phyloP scores from a whole-genome alignment of 177 flowering plant genomes.

The Vitis hybrid region DNA sequence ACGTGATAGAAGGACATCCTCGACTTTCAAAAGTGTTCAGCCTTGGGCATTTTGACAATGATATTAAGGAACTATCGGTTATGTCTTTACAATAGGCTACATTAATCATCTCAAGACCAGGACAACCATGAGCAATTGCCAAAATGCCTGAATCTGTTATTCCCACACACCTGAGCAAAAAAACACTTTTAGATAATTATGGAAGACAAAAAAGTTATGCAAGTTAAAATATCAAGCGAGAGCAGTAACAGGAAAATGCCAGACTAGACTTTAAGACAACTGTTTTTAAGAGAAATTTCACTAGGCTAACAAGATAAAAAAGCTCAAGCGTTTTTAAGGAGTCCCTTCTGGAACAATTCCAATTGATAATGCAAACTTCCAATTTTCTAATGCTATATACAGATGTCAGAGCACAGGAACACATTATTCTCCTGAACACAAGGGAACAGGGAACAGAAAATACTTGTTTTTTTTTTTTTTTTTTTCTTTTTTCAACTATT shows the following conservation, averaged over 20 bases:
- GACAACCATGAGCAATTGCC: slow-evolving; percentile 67
- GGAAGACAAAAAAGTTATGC: background rate
- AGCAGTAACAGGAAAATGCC: background rate
- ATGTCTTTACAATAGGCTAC: slow-evolving; percentile 67
- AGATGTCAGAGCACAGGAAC: too few species aligned
- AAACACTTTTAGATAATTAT: slow-evolving; percentile 10
- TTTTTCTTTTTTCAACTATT: too few species aligned
- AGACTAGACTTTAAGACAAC: background rate
- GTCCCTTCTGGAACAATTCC: too few species aligned
- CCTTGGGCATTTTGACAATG: slow-evolving; percentile 62
- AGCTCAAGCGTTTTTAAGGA: too few species aligned
- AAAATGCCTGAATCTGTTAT: slow-evolving; percentile 67
- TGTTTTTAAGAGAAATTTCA: too few species aligned
- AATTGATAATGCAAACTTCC: too few species aligned
- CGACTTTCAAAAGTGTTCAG: slow-evolving; percentile 69
- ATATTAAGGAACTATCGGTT: slow-evolving; percentile 57
- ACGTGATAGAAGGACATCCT: slow-evolving; percentile 72
- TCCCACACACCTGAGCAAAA: slow-evolving; percentile 51
- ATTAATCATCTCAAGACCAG: slow-evolving; percentile 70
- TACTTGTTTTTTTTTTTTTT: too few species aligned
- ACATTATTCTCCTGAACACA: too few species aligned
- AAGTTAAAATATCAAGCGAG: too few species aligned
- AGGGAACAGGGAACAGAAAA: background rate
- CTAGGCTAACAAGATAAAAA: too few species aligned
- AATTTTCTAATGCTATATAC: too few species aligned